Percentiles rank a stretch among this genome's conserved stretches.
These are phyloP conservation scores for Gracilaria vermiculophylla DNA, from an alignment of 23 red algal genomes.

Conservation along the genomic window DNA sequence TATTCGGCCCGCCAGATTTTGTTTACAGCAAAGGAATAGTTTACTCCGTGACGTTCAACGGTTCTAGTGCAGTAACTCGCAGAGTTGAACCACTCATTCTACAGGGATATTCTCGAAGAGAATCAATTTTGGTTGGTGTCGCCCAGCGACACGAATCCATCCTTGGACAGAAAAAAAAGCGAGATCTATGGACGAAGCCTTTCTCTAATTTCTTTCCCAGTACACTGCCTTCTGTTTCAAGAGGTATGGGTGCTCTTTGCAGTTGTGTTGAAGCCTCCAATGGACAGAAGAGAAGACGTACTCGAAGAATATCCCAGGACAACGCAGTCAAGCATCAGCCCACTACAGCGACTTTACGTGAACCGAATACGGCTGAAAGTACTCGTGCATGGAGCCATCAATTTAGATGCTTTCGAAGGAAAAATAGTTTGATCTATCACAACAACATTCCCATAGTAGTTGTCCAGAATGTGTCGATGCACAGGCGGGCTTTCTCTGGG, in stretches of 20 bases:
- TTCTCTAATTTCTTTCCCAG: background rate
- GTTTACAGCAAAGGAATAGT: background rate
- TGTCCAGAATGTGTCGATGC: background rate
- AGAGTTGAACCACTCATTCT: background rate
- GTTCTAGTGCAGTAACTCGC: too few species aligned
- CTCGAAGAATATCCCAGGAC: background rate
- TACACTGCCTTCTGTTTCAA: background rate
- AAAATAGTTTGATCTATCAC: background rate
- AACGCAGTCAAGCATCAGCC: background rate
- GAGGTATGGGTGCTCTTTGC: background rate
- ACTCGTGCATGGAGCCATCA: background rate
- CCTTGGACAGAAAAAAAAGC: background rate
- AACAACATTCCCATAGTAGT: background rate
- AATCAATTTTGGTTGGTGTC: background rate
- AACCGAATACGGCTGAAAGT: background rate
- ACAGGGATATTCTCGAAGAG: background rate
- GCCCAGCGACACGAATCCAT: background rate
- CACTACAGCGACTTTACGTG: background rate
- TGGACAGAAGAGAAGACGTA: background rate
- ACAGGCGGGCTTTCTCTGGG: background rate
- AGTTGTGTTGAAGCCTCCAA: background rate
- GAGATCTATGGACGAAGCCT: background rate
- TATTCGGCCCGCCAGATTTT: too few species aligned
- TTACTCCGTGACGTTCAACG: background rate
- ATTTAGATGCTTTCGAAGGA: background rate